Base-by-base conservation (phyloP, 2,329 filamentous ascomycete species). In the Penicillium capsulatum region DNA sequence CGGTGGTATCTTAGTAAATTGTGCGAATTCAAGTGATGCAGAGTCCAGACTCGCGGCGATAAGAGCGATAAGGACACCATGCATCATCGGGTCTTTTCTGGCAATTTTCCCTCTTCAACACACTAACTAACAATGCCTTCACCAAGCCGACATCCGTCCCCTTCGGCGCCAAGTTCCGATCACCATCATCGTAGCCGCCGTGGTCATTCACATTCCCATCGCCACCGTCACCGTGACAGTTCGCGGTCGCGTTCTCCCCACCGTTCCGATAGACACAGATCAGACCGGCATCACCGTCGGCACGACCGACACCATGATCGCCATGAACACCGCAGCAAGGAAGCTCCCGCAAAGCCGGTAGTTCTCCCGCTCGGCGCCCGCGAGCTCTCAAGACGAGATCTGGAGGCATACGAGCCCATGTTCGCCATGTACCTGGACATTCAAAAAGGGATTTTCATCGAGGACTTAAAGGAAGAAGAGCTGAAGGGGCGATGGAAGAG, bases 401-500 rank as follows among this genome's bases (percentile, higher is more conserved):
- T 84, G n/a, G 64, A 69, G 1, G 54, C 67, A 0, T 89, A 87
- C 57, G 75, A 76, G 45, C 77, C 84, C 0, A 71, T 96, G 43
- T 86, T 96, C 48, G 86, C 82, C 11, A 79, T 86, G 33, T 97
- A 96, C 55, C 75, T 97, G 17, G 85, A 90, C 53, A 77, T 95
- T 22, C 91, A 97, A 65, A 96, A 96, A 67, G 74, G 80, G 27
- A 75, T 85, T 28, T 69, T 83, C 37, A 69, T 94, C 1, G 73
- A 81, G 13, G 75, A 78, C 7, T 71, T 97, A 51, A 76, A 80
- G 40, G 82, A 87, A 47, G 75, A 77, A n/a, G 90, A 96, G 61
- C 67, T 81, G 1, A 83, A 76, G 49, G 89, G 90, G 1, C 73
- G 91, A 39, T 98, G 91, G 89, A 95, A 95, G 74, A 91, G 88